phyloP scores from a whole-genome alignment of 371 early-diverging fungal genomes.

The Mortierella sp. region DNA sequence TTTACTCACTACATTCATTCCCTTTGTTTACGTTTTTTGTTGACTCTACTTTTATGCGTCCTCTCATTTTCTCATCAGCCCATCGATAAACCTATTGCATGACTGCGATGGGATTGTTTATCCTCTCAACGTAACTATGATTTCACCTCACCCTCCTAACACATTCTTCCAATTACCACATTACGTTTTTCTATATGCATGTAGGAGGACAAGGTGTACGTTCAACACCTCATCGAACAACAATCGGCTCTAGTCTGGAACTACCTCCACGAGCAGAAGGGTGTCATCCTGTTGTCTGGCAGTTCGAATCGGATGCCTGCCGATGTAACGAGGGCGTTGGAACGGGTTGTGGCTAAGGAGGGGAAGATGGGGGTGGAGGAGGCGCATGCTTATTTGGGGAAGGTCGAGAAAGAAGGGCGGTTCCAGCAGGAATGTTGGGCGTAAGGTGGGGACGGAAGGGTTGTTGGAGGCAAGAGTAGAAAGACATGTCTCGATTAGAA shows the following conservation, averaged over 20 bases:
- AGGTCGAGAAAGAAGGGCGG: slow-evolving; percentile 75
- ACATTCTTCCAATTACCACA: not conserved
- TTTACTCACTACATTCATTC: not conserved
- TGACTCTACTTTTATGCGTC: not conserved
- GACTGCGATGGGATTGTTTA: not conserved
- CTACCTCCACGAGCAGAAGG: slow-evolving; percentile 69
- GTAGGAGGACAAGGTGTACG: slow-evolving; percentile 76
- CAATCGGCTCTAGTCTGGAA: slow-evolving; percentile 74
- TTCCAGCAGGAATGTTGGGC: slow-evolving; percentile 94
- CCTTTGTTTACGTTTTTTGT: not conserved
- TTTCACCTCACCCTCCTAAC: too few relatives aligned
- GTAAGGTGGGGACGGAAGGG: not conserved
- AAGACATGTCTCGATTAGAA: too few relatives aligned
- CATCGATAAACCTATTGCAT: not conserved
- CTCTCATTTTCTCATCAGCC: not conserved
- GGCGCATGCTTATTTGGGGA: slow-evolving; percentile 71
- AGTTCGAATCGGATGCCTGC: slow-evolving; percentile 88
- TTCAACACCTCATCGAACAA: slow-evolving; percentile 76
- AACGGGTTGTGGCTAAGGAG: slow-evolving; percentile 68
- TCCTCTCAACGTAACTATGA: not conserved
- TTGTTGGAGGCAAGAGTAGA: too few relatives aligned
- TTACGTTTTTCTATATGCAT: not conserved
- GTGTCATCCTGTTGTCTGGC: slow-evolving; percentile 79
- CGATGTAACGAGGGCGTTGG: slow-evolving; percentile 83
- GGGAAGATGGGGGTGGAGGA: slow-evolving; percentile 70